Evolutionary conservation across 1,284 basidiomycete species (phyloP), one percentile per base, ranked within the genome.

Genomic region (Ustilago crameri): DNA sequence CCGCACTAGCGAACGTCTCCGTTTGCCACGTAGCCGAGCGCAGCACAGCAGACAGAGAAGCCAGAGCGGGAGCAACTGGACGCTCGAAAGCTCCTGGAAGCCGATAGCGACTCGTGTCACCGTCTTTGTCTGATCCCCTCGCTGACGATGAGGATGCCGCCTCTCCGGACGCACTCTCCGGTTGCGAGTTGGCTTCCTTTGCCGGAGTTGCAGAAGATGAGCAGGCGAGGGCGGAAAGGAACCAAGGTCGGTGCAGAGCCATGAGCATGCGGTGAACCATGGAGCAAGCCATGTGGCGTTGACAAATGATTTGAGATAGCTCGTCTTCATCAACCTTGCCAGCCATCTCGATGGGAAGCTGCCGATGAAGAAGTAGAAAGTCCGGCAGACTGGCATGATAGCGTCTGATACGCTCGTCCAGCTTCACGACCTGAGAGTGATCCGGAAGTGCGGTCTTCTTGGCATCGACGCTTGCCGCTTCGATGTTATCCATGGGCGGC

Each of bases 201-300:
- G 12, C 9, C 24, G 17, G 27, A 37, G 38, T 12, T n/a, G 50
- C 12, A 12, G 34, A 22, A 35, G 61, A 23, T 18, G 35, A 40
- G 18, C 34, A 24, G 5, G 63, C 57, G 22, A 59, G 47, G 20
- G 54, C 63, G 26, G 57, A 55, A 3, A 66, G 34, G 55, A 64
- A 69, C 55, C 52, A 69, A 3, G 56, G 60, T 2, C 66, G 60
- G 38, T 69, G 66, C n/a, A 69, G 52, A 26, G 53, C 49, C 50
- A 69, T 53, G 18, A 69, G 49, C 51, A 56, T 53, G 30, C 53
- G 52, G 47, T 69, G 59, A n/a, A 69, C 54, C 55, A 69, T 51
- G 22, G 51, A 47, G 45, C 60, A 63, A 1, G 60, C 50, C 44
- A 64, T 47, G 23, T 69, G 66, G 3, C 66, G 60, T 35, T 69